Conservation (phyloP, 371 early-diverging fungal species). For the Rhizopus stolonifer region DNA sequence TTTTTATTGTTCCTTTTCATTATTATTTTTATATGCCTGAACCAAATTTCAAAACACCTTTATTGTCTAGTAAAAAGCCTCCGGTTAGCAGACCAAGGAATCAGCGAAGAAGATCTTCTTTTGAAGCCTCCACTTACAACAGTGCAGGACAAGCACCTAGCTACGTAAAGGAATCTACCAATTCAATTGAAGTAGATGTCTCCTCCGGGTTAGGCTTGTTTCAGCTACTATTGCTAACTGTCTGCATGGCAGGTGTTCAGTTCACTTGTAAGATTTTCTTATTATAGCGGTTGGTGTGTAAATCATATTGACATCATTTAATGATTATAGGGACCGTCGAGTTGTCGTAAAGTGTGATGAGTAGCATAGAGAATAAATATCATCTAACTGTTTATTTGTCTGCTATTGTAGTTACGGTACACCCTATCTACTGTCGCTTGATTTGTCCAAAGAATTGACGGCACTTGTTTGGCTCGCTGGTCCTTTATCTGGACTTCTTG, state of each 20-base stretch:
- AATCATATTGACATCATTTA: not conserved
- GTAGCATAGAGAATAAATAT: not conserved
- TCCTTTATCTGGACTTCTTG: conserved; percentile 66
- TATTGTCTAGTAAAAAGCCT: conserved; percentile 21
- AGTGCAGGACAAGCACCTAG: conserved; percentile 16
- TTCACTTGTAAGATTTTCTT: conserved; percentile 55
- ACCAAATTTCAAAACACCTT: conserved; percentile 22
- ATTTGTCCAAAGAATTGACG: conserved; percentile 64
- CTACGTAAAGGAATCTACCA: conserved; percentile 10
- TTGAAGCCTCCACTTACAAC: conserved; percentile 29
- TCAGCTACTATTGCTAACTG: conserved; percentile 49
- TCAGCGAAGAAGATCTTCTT: conserved; percentile 23
- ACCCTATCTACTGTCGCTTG: conserved; percentile 70
- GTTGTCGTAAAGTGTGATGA: conserved; percentile 43
- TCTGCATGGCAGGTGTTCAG: no score
- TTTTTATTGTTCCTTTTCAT: conserved; percentile 3
- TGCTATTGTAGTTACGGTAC: conserved; percentile 66
- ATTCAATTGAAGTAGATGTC: not conserved
- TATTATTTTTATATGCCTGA: conserved; percentile 16
- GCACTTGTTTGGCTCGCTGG: conserved; percentile 80
- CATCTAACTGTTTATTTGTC: not conserved
- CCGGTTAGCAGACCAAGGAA: conserved; percentile 25
- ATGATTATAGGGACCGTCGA: conserved; percentile 52
- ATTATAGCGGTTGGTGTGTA: not conserved
- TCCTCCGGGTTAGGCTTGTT: conserved; percentile 16